Conservation (phyloP, 257 asterid genomes). For the Striga asiatica region DNA sequence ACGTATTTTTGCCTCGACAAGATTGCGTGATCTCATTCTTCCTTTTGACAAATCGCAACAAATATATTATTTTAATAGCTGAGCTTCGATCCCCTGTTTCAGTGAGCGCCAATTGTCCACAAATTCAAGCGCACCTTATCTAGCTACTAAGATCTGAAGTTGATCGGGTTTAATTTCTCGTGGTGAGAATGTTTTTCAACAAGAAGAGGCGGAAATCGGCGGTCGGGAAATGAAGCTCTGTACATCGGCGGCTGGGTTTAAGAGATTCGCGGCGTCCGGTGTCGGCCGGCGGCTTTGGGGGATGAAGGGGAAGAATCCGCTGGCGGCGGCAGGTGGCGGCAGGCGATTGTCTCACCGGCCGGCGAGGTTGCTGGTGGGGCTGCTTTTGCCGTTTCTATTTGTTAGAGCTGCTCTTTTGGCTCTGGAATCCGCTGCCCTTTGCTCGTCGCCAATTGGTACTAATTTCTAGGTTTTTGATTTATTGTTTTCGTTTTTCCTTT, state of each 20-base stretch:
- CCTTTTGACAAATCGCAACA: constrained; percentile 15
- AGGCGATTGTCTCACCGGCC: constrained; percentile 42
- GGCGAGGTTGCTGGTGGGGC: constrained; percentile 45
- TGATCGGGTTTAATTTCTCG: constrained; percentile 1
- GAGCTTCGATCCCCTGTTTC: neutral
- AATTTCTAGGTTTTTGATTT: neutral
- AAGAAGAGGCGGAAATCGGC: constrained; percentile 27
- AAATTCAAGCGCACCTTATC: neutral
- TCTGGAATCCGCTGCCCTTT: constrained; percentile 59
- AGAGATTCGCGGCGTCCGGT: constrained; percentile 32
- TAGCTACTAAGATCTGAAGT: constrained; percentile 19
- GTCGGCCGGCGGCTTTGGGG: constrained; percentile 22
- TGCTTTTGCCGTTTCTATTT: constrained; percentile 46
- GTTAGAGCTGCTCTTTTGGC: constrained; percentile 47
- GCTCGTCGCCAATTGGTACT: constrained; percentile 67
- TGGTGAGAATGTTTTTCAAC: constrained; percentile 20
- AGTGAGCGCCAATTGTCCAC: too few species aligned
- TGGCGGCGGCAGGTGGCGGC: constrained; percentile 15
- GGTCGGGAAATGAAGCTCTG: constrained; percentile 40
- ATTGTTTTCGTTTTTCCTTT: neutral
- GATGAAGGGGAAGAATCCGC: constrained; percentile 36
- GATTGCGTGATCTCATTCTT: constrained; percentile 21
- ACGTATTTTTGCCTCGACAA: too few species aligned
- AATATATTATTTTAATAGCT: neutral
- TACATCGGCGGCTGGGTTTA: constrained; percentile 35